Conservation (phyloP, 192 early-diverging fungal species). For the Entophlyctis luteolus region DNA sequence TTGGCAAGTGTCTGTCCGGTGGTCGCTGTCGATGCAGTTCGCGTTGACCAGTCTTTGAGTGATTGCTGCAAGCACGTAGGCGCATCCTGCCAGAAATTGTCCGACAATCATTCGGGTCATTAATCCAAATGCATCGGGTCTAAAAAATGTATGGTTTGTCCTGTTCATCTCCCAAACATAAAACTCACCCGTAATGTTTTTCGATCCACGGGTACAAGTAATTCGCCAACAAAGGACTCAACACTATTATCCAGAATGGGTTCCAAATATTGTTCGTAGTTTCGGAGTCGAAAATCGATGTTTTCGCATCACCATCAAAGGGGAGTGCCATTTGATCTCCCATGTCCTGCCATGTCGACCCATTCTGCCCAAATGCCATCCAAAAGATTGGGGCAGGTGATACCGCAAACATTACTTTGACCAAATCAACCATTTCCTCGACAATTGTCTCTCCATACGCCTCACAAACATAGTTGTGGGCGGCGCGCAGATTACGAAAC, state of each 20-base stretch:
- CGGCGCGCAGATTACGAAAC: not conserved
- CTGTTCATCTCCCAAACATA: not conserved
- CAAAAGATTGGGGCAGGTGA: conserved; percentile 40
- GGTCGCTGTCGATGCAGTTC: conserved; percentile 14
- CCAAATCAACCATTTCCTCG: conserved; percentile 34
- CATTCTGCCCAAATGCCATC: conserved; percentile 43
- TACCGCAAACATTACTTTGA: conserved; percentile 30
- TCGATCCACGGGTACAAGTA: conserved; percentile 55
- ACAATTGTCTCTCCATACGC: conserved; percentile 19
- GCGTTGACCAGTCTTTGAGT: conserved; percentile 30
- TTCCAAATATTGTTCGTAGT: conserved; percentile 36
- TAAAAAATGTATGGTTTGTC: not conserved
- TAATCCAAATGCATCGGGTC: conserved; percentile 29
- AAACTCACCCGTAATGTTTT: conserved; percentile 22
- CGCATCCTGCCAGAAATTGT: conserved; percentile 44
- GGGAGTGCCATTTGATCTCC: conserved; percentile 32
- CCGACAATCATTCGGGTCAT: conserved; percentile 55
- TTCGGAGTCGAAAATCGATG: conserved; percentile 21
- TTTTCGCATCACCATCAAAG: not conserved
- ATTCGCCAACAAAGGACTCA: conserved; percentile 50
- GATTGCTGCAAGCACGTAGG: conserved; percentile 37
- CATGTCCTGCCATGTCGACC: conserved; percentile 32
- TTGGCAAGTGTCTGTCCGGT: conserved; percentile 1
- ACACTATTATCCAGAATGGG: conserved; percentile 48
- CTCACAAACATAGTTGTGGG: not conserved